Evolutionary conservation across 805 yeast species (phyloP), one percentile per base, ranked within the genome.

Genomic region (Candida vaughaniae): DNA sequence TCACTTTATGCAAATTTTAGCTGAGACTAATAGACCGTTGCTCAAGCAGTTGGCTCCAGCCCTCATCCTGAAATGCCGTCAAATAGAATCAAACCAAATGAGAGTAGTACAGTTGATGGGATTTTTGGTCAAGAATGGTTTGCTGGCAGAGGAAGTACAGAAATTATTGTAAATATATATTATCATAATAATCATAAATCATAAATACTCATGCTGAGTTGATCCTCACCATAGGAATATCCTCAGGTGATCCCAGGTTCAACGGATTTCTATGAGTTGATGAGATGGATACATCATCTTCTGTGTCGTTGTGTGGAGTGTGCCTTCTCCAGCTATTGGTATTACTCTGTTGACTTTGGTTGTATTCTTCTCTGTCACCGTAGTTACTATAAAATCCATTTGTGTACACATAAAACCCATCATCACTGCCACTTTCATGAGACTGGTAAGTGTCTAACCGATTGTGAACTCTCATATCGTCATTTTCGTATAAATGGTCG

Each of bases 341-440:
- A 31, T 39, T 42, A 28, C 43, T 39, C 25, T 46, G 47, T 17
- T 36, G 36, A 23, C 45, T 39, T n/a, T 36, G 43, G 17, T 38
- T 44, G 29, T 43, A 36, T 26, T 33, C 29, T 19, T 43, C 53
- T 30, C 42, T 39, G 22, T 51, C 48, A 16, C 48, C 49, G 19
- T 48, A 42, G 29, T 50, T 55, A 33, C 61, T 62, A 41, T 62
- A 58, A 38, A 67, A 65, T 11, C 71, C 71, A 40, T 66, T 64
- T 5, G 74, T 62, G 47, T 62, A 66, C 5, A 68, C 68, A 42
- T 58, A 63, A 27, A 68, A 65, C 9, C 73, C 73, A 39, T 66
- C 72, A 34, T 68, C 74, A 36, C 72, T 65, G 8, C 51, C 63
- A 9, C 58, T 42, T 27, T 64, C 70, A 25, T 36, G 26, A 17